phyloP scores from a whole-genome alignment of 305 asterid species.

The Rubia tinctorum region DNA sequence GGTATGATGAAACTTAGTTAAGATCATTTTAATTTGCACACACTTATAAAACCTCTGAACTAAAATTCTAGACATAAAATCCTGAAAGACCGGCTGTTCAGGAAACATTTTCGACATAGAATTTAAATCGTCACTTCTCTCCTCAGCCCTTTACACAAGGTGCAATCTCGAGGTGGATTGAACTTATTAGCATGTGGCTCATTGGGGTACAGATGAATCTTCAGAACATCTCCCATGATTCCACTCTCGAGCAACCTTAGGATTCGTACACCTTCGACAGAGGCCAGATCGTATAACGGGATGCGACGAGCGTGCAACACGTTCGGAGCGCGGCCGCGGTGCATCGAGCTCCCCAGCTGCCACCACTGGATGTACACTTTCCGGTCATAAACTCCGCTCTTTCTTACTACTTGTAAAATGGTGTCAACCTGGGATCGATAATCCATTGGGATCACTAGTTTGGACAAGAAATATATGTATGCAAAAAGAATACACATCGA shows the following conservation, averaged over 20 bases:
- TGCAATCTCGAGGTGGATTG: neutral
- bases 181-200: neutral
- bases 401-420: slow-evolving; percentile 40
- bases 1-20: too few species aligned
- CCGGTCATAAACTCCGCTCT: slow-evolving; percentile 42
- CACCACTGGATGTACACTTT: slow-evolving; percentile 72
- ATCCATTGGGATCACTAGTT: neutral
- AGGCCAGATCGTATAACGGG: slow-evolving; percentile 46
- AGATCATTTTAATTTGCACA: too few species aligned
- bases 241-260: slow-evolving; percentile 1
- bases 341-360: slow-evolving; percentile 50
- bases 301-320: slow-evolving; percentile 41
- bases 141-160: neutral
- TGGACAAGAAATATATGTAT: neutral
- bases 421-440: slow-evolving; percentile 31
- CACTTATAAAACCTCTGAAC: too few species aligned
- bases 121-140: neutral
- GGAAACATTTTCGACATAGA: neutral
- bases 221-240: slow-evolving; percentile 22
- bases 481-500: too few species aligned
- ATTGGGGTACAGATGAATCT: slow-evolving; percentile 51
- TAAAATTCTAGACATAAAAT: too few species aligned
- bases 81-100: too few species aligned
- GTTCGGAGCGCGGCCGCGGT: slow-evolving; percentile 58
- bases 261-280: slow-evolving; percentile 17